phyloP scores from a whole-genome alignment of 805 yeast species.

The Peterozyma xylosa region DNA sequence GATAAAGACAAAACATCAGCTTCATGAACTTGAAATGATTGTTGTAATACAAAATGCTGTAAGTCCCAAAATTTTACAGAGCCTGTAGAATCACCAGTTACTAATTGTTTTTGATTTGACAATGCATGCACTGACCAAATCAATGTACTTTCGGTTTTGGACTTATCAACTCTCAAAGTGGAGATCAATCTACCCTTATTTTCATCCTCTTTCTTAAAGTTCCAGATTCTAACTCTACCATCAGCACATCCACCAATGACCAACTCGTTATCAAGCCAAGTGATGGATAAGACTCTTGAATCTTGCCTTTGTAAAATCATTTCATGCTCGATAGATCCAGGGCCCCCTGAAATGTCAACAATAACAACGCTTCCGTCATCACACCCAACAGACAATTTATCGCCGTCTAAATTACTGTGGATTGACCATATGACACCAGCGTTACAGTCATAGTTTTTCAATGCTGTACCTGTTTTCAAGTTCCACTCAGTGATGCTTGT shows the following conservation, averaged over 20 bases:
- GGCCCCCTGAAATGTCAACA: conserved; percentile 79
- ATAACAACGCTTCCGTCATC: conserved; percentile 90
- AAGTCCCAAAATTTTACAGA: conserved; percentile 90
- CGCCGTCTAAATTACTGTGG: conserved; percentile 52
- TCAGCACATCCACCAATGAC: conserved; percentile 95
- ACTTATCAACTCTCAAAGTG: conserved; percentile 88
- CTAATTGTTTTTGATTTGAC: conserved; percentile 61
- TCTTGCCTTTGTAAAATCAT: conserved; percentile 76
- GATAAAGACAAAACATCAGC: conserved; percentile 83
- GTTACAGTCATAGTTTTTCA: conserved; percentile 76
- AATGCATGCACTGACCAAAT: conserved; percentile 81
- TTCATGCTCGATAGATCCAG: conserved; percentile 74
- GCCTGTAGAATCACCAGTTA: conserved; percentile 97
- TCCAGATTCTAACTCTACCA: conserved; percentile 86
- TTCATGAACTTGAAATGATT: conserved; percentile 77
- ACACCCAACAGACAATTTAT: conserved; percentile 80
- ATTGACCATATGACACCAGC: conserved; percentile 93
- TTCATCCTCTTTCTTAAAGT: conserved; percentile 27
- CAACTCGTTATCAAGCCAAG: conserved; percentile 62
- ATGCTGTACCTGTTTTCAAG: conserved; percentile 61
- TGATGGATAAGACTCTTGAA: conserved; percentile 67
- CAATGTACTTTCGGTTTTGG: conserved; percentile 76
- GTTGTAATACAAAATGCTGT: conserved; percentile 65
- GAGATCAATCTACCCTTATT: conserved; percentile 63
- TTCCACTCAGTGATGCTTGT: conserved; percentile 92